Evolutionary conservation across 2,329 filamentous ascomycete species (phyloP), one percentile per base, ranked within the genome.

Genomic region (Tolypocladium ophioglossoides): DNA sequence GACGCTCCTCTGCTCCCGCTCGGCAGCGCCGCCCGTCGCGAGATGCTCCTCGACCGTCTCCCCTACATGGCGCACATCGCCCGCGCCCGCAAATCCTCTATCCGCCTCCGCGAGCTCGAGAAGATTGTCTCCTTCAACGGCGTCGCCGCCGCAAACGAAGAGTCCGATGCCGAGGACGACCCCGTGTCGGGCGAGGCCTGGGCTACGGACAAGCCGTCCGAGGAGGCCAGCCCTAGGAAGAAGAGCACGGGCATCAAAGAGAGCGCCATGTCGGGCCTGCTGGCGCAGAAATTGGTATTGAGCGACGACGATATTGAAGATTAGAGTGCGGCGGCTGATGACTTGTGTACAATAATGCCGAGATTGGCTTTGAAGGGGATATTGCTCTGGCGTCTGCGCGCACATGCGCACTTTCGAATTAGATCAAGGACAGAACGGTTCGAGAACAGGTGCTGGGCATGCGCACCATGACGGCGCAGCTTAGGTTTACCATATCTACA

Each of bases 261-360:
- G 52, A 60, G 67, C 3, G 67, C 64, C 11, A 65, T 72, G 47
- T 70, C 70, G 2, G 70, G 74, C 32, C 64, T 78, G 58, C 72
- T 76, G 44, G 78, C 83, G 57, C 82, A 84, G 66, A 87, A 85
- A 62, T 70, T 91, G 59, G 80, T 89, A 47, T 71, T 92, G 41
- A 89, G 85, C 61, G 89, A 94, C 63, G 89, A 94, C 70, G 89
- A 94, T 73, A 92, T 94, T 65, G 87, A 91, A 67, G 88, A 91
- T 62, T 73, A 74, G 38, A 51, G 7, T 32, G n/a, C 46, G 38
- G 10, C 34, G n/a, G 14, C 39, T 18, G 27, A 49, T 30, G 48
- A 14, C 32, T 20, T 16, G 27, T 54, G 48, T 54, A 46, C 49
- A 18, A 38, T 27, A 41, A 48, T 34, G 11, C 30, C 18, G 27